Evolutionary conservation across 169 alveolate genomes (phyloP), one percentile per base, ranked within the genome.

Genomic region (Prorocentrum cordatum): DNA sequence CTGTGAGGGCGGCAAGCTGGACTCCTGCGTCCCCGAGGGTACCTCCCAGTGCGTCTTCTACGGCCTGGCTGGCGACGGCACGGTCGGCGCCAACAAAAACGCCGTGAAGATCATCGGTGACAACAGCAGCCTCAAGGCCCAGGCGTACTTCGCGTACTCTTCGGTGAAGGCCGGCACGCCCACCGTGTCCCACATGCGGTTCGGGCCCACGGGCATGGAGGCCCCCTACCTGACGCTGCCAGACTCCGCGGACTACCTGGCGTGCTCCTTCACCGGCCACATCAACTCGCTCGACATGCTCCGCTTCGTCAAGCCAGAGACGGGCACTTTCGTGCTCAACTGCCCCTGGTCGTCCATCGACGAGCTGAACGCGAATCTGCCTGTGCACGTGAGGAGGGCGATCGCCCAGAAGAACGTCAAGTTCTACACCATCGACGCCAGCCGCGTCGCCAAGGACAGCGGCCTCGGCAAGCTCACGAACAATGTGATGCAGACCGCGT

Each of bases 1-100:
- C 45, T 70, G 61, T 10, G 79, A 70, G 31, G 83, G 71, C 32
- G 54, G 92, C 7, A 90, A 71, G 7, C 50, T 68, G 85, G 71
- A 47, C 58, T 33, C 45, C 26, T 68, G 45, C 18, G 10, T 22
- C 88, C 89, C 68, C 22, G 90, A 22, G 31, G 94, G 90, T 83
- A 91, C 94, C 22, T 68, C 83, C 6, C 93, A 93, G 91, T 93
- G 94, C 72, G 61, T 93, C 83, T 93, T 93, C 91, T 93, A 93
- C 91, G 94, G 94, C 29, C 50, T 93, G 62, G 94, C 93, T 33
- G 73, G 93, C 45, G 94, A 92, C 47, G 94, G 93, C 39, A 91
- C 94, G 3, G 93, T 91, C 22, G 92, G 93, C 54, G 94, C 94
- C 14, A 92, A 92, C 73, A 92, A 92, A 67, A 91, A 89, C 61